A percentile compares a stretch with the other conserved stretches of the same genome.
Evolutionary conservation across 352 stramenopile genomes (phyloP).

Genomic region (Phytophthora tentaculata): DNA sequence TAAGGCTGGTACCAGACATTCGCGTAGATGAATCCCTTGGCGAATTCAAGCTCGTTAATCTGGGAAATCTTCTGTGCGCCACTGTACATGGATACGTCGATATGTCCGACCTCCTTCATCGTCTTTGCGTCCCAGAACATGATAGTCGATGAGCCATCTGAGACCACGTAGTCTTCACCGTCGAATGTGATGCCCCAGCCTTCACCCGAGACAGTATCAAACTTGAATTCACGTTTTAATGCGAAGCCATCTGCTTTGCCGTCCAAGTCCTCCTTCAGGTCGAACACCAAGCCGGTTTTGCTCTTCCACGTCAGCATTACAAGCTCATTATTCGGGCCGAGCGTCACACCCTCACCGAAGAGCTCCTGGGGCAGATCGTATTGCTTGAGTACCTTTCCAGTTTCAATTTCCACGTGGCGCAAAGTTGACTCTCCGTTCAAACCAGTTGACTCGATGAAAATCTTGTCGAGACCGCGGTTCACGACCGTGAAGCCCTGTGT

Average conservation of each 20-base stretch:
- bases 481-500: constrained; percentile 84
- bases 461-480: constrained; percentile 57
- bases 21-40: constrained; percentile 92
- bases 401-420: constrained; percentile 87
- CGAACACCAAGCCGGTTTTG: constrained; percentile 89
- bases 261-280: constrained; percentile 47
- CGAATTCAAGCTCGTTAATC: constrained; percentile 95
- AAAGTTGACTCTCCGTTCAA: constrained; percentile 90
- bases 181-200: constrained; percentile 95
- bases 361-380: constrained; percentile 59
- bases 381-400: constrained; percentile 76
- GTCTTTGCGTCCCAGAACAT: constrained; percentile 92
- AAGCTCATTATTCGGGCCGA: constrained; percentile 68
- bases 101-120: constrained; percentile 70
- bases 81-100: constrained; percentile 67
- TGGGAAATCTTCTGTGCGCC: constrained; percentile 53
- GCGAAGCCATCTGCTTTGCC: constrained; percentile 26
- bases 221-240: constrained; percentile 74
- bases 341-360: constrained; percentile 94
- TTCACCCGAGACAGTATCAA: constrained; percentile 78
- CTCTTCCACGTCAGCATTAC: constrained; percentile 94
- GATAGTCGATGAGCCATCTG: constrained; percentile 90
- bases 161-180: constrained; percentile 70
- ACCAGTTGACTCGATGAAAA: constrained; percentile 94
- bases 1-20: constrained; percentile 96